These are phyloP conservation scores for Neofusicoccum kwambonambiense DNA, from an alignment of 2,329 filamentous ascomycete species.

Conservation along the genomic window DNA sequence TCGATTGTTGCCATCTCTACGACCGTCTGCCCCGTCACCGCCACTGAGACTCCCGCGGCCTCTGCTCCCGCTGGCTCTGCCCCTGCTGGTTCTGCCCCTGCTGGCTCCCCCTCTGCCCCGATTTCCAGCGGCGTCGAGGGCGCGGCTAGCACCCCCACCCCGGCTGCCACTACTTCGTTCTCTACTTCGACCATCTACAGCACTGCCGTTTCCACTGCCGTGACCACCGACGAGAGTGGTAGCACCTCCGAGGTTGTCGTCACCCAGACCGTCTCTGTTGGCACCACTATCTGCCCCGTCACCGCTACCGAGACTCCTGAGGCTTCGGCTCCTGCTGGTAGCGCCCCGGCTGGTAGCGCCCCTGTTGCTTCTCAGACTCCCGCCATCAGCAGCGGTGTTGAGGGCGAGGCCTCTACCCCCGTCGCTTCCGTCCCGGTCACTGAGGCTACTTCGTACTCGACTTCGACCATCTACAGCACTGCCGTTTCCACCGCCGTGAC, in stretches of 20 bases:
- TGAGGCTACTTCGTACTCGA: not conserved
- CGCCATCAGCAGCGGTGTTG: not conserved
- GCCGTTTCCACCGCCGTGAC: not conserved
- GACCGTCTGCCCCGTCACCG: slow-evolving; percentile 11
- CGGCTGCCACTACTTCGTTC: slow-evolving; percentile 32
- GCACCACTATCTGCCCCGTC: slow-evolving; percentile 21
- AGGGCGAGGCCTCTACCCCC: not conserved
- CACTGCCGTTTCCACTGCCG: not conserved
- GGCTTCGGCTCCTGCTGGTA: slow-evolving; percentile 15
- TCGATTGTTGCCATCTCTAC: slow-evolving; percentile 4
- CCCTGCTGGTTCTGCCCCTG: slow-evolving; percentile 1
- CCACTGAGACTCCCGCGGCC: slow-evolving; percentile 11
- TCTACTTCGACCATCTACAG: slow-evolving; percentile 31
- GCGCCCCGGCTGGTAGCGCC: slow-evolving; percentile 21
- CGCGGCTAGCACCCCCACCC: not conserved
- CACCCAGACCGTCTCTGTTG: slow-evolving; percentile 5
- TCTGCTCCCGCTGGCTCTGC: slow-evolving; percentile 16
- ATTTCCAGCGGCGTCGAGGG: not conserved
- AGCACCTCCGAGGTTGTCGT: slow-evolving; percentile 17
- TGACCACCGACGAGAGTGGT: not conserved
- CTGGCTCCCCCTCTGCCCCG: not conserved
- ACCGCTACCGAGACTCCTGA: slow-evolving; percentile 19
- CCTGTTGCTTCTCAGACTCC: not conserved
- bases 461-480: not conserved
- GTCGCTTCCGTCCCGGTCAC: not conserved